These are phyloP conservation scores for Pestalotiopsis sp. DNA, from an alignment of 2,329 filamentous ascomycete genomes.

Conservation along the genomic window DNA sequence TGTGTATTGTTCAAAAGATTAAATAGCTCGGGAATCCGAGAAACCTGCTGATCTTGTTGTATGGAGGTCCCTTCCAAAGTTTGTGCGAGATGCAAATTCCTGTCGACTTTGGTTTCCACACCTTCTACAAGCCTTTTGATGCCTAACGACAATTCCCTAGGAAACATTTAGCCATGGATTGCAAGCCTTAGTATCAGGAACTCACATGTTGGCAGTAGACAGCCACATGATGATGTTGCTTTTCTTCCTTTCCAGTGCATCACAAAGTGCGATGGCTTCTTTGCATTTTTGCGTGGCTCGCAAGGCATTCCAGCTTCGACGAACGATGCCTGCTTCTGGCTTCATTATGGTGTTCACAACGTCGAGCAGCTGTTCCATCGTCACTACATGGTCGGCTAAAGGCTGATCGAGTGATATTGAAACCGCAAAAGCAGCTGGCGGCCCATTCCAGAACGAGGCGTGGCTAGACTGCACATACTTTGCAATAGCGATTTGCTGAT, in stretches of 20 bases:
- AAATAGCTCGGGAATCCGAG: too few relatives aligned
- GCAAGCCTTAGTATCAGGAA: too few relatives aligned
- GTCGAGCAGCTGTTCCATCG: not conserved
- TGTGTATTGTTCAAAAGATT: too few relatives aligned
- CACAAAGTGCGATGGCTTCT: not conserved
- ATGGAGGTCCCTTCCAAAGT: too few relatives aligned
- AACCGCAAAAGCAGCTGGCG: rapidly evolving
- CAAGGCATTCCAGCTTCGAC: not conserved
- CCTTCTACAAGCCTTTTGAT: too few relatives aligned
- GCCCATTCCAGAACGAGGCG: not conserved
- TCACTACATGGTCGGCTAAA: not conserved
- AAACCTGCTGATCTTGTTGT: too few relatives aligned
- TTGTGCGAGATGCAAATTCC: too few relatives aligned
- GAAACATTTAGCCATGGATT: too few relatives aligned
- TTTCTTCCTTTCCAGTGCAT: not conserved
- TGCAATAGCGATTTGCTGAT: not conserved
- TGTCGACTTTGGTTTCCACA: too few relatives aligned
- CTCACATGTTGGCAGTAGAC: not conserved
- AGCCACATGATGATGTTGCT: not conserved
- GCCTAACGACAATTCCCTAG: too few relatives aligned
- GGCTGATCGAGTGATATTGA: not conserved
- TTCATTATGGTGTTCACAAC: not conserved
- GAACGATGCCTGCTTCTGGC: not conserved
- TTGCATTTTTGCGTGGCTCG: not conserved
- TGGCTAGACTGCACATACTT: not conserved